These are phyloP conservation scores for Podochytrium sp. DNA, from an alignment of 192 early-diverging fungal genomes.

Conservation along the genomic window DNA sequence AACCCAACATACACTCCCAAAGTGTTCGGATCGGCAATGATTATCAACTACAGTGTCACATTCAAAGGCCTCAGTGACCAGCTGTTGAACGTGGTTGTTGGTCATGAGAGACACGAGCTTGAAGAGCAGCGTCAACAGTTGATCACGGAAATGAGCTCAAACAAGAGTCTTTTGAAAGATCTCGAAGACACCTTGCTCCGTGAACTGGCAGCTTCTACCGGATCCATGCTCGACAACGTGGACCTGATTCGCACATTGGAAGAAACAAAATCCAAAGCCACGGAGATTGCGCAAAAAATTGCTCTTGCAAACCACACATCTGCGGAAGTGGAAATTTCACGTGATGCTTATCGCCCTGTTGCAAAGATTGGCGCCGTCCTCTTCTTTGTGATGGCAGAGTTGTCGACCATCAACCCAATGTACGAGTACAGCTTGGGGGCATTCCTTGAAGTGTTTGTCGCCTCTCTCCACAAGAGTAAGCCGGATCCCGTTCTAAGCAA, in stretches of 20 bases:
- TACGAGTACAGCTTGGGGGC: constrained; percentile 61
- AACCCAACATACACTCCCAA: constrained; percentile 65
- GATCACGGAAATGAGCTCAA: constrained; percentile 60
- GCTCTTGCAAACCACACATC: constrained; percentile 67
- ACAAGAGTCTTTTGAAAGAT: constrained; percentile 58
- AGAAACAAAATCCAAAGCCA: constrained; percentile 66
- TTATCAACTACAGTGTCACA: constrained; percentile 68
- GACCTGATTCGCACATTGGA: constrained; percentile 64
- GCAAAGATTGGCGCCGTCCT: constrained; percentile 65
- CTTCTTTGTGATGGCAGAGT: constrained; percentile 63
- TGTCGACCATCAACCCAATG: constrained; percentile 69
- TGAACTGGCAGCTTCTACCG: constrained; percentile 63
- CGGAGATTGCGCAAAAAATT: constrained; percentile 63
- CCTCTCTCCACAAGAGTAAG: constrained; percentile 59
- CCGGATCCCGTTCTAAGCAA: constrained; percentile 58
- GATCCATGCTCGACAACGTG: constrained; percentile 66
- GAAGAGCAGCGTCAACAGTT: constrained; percentile 64
- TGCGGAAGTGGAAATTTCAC: constrained; percentile 61
- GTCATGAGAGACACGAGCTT: constrained; percentile 60
- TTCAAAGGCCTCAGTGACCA: constrained; percentile 67
- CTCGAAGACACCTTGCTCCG: constrained; percentile 63
- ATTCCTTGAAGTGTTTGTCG: constrained; percentile 60
- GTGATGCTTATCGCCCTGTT: constrained; percentile 61
- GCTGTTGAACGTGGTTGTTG: constrained; percentile 65
- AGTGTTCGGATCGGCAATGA: constrained; percentile 64